Evolutionary conservation across 495 filamentous ascomycete species (phyloP).

Genomic region (Annulohypoxylon bovei): DNA sequence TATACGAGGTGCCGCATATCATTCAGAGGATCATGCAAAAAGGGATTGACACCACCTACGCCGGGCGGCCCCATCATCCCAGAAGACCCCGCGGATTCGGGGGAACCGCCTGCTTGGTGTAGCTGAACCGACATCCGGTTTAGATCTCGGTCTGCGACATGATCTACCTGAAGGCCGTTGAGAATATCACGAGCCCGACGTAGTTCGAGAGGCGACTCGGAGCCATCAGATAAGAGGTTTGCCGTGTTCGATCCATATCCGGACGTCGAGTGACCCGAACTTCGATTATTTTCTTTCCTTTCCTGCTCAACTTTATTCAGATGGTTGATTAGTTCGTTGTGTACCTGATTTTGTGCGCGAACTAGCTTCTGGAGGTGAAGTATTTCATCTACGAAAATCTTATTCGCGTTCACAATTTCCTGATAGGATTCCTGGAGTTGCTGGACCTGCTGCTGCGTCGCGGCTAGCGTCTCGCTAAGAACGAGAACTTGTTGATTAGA

Average conservation of each 20-base stretch:
- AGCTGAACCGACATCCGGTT: conserved; percentile 79
- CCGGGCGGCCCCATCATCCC: conserved; percentile 56
- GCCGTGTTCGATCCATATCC: conserved; percentile 46
- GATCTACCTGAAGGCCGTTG: conserved; percentile 79
- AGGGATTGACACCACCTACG: conserved; percentile 46
- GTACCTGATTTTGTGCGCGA: conserved; percentile 70
- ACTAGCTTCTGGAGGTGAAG: conserved; percentile 90
- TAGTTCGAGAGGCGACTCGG: conserved; percentile 79
- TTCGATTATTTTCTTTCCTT: conserved; percentile 53
- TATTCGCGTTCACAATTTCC: conserved; percentile 84
- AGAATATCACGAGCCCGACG: conserved; percentile 91
- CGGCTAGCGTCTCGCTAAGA: conserved; percentile 85
- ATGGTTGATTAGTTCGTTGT: conserved; percentile 61
- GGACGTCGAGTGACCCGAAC: conserved; percentile 54
- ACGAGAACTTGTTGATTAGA: conserved; percentile 84
- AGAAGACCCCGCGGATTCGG: conserved; percentile 56
- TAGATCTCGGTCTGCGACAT: conserved; percentile 78
- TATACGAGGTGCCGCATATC: conserved; percentile 89
- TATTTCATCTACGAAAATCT: conserved; percentile 86
- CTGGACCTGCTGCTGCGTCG: conserved; percentile 92
- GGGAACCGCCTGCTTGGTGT: conserved; percentile 66
- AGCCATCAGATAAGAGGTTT: conserved; percentile 54
- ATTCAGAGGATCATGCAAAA: conserved; percentile 59
- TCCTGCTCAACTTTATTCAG: conserved; percentile 58
- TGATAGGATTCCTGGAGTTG: conserved; percentile 84